A percentile compares a stretch with the other conserved stretches of the same genome.
These are phyloP conservation scores for Pascua sp. DNA, from an alignment of 1,284 basidiomycete genomes.

Conservation along the genomic window DNA sequence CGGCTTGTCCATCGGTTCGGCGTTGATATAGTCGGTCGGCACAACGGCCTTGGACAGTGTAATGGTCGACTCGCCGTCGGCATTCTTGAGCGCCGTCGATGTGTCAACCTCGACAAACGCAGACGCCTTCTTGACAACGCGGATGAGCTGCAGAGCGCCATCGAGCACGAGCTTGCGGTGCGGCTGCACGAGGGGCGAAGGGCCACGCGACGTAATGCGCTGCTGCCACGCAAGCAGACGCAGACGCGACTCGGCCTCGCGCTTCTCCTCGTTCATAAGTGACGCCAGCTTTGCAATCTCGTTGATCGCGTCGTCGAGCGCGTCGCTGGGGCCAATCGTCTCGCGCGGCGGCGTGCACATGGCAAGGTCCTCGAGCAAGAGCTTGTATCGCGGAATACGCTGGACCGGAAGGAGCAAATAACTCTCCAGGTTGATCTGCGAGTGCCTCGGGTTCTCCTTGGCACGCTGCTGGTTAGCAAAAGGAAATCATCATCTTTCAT, in stretches of 20 bases:
- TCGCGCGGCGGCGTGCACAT: conserved; percentile 76
- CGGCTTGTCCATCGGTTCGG: conserved; percentile 43
- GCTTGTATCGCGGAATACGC: conserved; percentile 89
- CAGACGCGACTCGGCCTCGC: conserved; percentile 82
- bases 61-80: conserved; percentile 42
- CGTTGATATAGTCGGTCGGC: conserved; percentile 79
- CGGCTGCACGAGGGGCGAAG: conserved; percentile 93
- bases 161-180: conserved; percentile 91
- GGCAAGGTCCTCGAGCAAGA: conserved; percentile 82
- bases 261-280: conserved; percentile 95
- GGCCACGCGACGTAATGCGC: conserved; percentile 83
- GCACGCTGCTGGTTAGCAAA: conserved; percentile 1
- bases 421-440: conserved; percentile 93
- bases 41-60: conserved; percentile 59
- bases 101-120: conserved; percentile 69
- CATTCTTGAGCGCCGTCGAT: conserved; percentile 25
- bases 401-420: conserved; percentile 94
- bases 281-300: conserved; percentile 83
- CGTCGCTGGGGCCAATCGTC: conserved; percentile 62
- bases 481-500: too few species aligned
- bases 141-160: conserved; percentile 72
- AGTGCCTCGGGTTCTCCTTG: conserved; percentile 69
- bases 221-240: conserved; percentile 87
- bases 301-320: conserved; percentile 75
- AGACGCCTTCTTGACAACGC: conserved; percentile 82